Base-by-base conservation (phyloP, 2,329 filamentous ascomycete species). In the Sporothrix phasma region DNA sequence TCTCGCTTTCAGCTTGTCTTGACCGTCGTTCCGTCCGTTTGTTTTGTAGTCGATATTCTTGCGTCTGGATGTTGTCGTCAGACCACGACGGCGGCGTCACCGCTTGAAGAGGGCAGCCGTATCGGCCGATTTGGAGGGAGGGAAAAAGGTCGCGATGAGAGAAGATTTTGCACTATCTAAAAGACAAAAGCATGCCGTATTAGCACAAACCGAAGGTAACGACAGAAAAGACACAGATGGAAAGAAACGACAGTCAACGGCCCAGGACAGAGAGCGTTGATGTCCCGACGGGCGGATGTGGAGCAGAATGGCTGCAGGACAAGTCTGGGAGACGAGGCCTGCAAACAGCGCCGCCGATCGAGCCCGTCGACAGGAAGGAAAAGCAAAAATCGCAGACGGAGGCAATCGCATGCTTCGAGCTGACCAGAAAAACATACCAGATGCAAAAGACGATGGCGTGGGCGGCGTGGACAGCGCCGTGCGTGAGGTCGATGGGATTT, bases 361-460 rank as follows among this genome's bases (percentile, higher is more conserved):
- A 41, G 56, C 31, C 29, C 43, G 19, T 3, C 59, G 43, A 64
- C 19, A 51, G 41, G 24, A 49, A 19, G 19, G 45, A 62, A 64
- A 26, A 46, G 22, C 49, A 34, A 65, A 67, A 68, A 66, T 49
- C 15, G 26, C 43, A 49, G 10, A 3, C 47, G 58, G 63, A 31
- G 31, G 56, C 34, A 63, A 67, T 68, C 67, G 67, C 67, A 64
- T 62, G 62, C 19, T 10, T 51, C 8, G 46, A 61, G 58, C 63
- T 63, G 46, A 31, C 26, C 61, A 45, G 61, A 49, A 46, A 66
- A 56, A 67, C 67, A 61, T 68, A 68, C 67, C 66, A 61, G 63
- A 64, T 51, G 58, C 63, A 67, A 61, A 17, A 62, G 45, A 53
- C 3, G 51, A 67, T 49, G 56, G 62, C 34, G 62, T 58, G 47